Evolutionary conservation across 129 eudicot species (phyloP).

Genomic region (Escallonia rubra): DNA sequence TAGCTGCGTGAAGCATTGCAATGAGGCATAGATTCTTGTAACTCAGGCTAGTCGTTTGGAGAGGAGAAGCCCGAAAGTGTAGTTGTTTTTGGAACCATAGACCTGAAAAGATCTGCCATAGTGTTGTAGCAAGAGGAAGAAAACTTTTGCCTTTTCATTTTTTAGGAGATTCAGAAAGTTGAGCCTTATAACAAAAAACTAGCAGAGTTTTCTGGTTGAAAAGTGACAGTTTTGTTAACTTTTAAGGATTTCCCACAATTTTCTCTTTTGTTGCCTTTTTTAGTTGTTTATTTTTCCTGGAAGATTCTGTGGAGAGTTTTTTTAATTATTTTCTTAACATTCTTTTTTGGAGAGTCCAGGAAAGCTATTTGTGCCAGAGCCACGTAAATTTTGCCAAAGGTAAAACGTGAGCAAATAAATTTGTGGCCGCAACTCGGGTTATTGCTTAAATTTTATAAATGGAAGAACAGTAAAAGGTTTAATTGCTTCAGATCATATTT

Average conservation of each 20-base stretch:
- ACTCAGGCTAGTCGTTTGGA: constrained; percentile 17
- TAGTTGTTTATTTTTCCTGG: not conserved
- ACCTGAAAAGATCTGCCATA: constrained; percentile 5
- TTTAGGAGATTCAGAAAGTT: constrained; percentile 7
- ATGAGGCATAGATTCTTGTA: constrained; percentile 27
- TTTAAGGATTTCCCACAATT: not conserved
- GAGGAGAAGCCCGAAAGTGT: not conserved
- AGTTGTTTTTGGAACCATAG: not conserved
- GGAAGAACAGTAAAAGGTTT: no score
- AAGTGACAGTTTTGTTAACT: constrained; percentile 15
- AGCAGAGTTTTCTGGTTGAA: constrained; percentile 6
- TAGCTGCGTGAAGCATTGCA: constrained; percentile 4
- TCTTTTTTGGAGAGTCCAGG: no score
- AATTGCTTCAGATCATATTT: no score
- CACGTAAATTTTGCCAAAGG: not conserved
- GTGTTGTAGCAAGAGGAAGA: constrained; percentile 32
- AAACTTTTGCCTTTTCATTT: not conserved
- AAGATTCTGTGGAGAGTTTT: not conserved
- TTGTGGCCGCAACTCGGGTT: not conserved
- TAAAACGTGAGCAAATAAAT: no score
- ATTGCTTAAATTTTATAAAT: no score
- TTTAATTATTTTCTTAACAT: not conserved
- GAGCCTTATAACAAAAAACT: constrained; percentile 4
- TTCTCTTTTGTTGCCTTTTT: not conserved
- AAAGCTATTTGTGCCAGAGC: no score